These are phyloP conservation scores for Zygoascus hellenicus DNA, from an alignment of 1,139 yeast species.

Conservation along the genomic window DNA sequence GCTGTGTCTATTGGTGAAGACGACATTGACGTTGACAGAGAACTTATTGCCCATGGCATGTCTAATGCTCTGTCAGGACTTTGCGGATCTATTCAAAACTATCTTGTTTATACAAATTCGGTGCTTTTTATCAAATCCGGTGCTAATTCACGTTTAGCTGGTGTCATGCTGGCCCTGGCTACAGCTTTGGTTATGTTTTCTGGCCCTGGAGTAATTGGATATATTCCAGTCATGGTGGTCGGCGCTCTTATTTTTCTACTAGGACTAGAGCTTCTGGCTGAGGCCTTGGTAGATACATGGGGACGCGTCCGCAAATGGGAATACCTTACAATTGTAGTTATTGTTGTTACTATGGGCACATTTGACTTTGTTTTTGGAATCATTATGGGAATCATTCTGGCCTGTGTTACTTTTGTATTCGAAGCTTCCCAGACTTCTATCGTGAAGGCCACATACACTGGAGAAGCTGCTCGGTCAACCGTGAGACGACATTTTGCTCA, in stretches of 20 bases:
- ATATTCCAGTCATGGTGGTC: conserved; percentile 90
- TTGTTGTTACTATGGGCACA: conserved; percentile 90
- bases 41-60: conserved; percentile 89
- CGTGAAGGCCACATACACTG: conserved; percentile 76
- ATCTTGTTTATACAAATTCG: conserved; percentile 89
- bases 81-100: conserved; percentile 85
- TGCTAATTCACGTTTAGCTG: conserved; percentile 84
- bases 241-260: conserved; percentile 84
- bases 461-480: conserved; percentile 84
- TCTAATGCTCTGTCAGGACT: conserved; percentile 85
- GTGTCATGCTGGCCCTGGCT: conserved; percentile 75
- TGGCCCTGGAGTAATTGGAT: conserved; percentile 92
- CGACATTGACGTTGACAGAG: conserved; percentile 79
- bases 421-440: conserved; percentile 86
- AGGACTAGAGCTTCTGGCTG: conserved; percentile 85
- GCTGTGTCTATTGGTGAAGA: conserved; percentile 86
- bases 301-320: conserved; percentile 73
- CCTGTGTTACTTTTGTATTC: conserved; percentile 86
- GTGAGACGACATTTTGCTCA: conserved; percentile 90
- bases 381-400: conserved; percentile 80
- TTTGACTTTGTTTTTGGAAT: conserved; percentile 94
- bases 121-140: conserved; percentile 90
- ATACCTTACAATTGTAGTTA: conserved; percentile 73
- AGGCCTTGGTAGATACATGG: conserved; percentile 78
- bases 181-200: conserved; percentile 75